phyloP scores from a whole-genome alignment of 169 alveolate genomes.

The Cryptosporidium xiaoi region DNA sequence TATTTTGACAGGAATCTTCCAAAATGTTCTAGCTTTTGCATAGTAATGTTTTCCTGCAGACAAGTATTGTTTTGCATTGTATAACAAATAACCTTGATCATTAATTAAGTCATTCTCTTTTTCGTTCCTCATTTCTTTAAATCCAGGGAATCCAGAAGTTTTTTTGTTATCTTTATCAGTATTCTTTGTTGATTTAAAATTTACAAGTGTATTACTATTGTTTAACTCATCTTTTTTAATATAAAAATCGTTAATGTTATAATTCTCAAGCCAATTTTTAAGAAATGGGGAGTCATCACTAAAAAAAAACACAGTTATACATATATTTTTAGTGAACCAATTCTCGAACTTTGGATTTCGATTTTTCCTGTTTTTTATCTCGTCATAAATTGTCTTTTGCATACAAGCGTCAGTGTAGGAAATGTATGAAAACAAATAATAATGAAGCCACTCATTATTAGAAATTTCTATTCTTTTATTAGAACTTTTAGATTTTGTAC shows the following conservation, averaged over 20 bases:
- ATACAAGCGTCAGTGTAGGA: slow-evolving; percentile 53
- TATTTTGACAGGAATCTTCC: slow-evolving; percentile 20
- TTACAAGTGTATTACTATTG: too few relatives aligned
- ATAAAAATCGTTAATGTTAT: slow-evolving; percentile 26
- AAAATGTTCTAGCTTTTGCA: slow-evolving; percentile 9
- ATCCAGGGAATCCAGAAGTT: not conserved
- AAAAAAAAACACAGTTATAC: slow-evolving; percentile 53
- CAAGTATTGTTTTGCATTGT: slow-evolving; percentile 49
- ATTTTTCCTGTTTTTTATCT: slow-evolving; percentile 7
- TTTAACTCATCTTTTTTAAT: not conserved
- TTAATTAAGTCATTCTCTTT: not conserved
- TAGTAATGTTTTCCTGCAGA: slow-evolving; percentile 62
- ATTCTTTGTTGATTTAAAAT: not conserved
- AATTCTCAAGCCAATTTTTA: slow-evolving; percentile 63
- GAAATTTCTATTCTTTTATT: not conserved
- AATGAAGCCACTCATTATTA: slow-evolving; percentile 62
- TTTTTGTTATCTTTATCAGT: not conserved
- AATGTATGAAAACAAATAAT: slow-evolving; percentile 41
- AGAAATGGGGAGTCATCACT: slow-evolving; percentile 43
- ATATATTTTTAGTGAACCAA: slow-evolving; percentile 55
- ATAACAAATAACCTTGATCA: slow-evolving; percentile 60
- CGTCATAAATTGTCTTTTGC: slow-evolving; percentile 38
- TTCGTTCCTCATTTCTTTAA: not conserved
- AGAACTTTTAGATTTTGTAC: not conserved
- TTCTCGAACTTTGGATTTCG: not conserved